A percentile compares a stretch with the other conserved stretches of the same genome.
These are phyloP conservation scores for Purshia tridentata DNA, from an alignment of 306 rosid species.

Conservation along the genomic window DNA sequence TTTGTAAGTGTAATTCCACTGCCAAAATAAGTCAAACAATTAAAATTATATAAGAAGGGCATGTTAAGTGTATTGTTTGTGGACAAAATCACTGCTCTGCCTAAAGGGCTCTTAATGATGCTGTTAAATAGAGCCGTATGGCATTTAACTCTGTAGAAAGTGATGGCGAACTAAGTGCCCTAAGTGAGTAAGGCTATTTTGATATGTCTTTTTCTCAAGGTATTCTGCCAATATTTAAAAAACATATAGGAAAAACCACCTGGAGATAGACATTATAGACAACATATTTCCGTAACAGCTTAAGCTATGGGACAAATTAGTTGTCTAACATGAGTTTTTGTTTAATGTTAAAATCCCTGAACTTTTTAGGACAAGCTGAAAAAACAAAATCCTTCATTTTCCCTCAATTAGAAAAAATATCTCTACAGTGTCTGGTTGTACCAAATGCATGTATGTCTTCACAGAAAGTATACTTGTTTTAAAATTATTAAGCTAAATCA, in stretches of 20 bases:
- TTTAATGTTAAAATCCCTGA: neutral
- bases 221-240: neutral
- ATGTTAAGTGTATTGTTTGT: neutral
- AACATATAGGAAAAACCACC: neutral
- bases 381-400: neutral
- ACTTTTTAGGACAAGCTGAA: neutral
- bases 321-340: neutral
- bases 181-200: neutral
- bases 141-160: neutral
- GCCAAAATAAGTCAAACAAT: constrained; percentile 36
- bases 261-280: neutral
- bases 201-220: neutral
- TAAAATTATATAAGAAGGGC: neutral
- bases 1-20: constrained; percentile 96
- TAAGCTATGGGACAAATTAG: neutral
- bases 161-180: neutral
- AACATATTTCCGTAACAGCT: neutral
- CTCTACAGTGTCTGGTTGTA: too few relatives aligned
- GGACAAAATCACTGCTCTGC: constrained; percentile 4
- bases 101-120: neutral
- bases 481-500: neutral
- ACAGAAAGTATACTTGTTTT: neutral
- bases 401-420: neutral
- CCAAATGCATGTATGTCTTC: neutral
- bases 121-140: neutral